Evolutionary conservation across 2,329 filamentous ascomycete genomes (phyloP).

Genomic region (Pseudogymnoascus sp.): DNA sequence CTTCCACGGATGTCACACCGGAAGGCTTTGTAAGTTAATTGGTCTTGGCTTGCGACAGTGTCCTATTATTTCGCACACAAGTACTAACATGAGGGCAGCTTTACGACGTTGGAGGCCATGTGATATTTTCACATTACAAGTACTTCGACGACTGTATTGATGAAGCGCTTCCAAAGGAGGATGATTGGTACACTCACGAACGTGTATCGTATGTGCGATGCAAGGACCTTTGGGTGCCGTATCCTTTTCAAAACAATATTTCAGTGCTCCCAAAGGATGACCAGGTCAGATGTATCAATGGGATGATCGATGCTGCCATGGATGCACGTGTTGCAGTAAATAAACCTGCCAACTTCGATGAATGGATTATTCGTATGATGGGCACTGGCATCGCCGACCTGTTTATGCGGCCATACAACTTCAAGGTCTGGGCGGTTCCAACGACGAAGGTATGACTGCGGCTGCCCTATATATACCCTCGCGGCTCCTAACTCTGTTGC

Average conservation of each 20-base stretch:
- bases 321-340: conserved; percentile 79
- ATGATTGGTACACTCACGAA: conserved; percentile 97
- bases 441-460: conserved; percentile 70
- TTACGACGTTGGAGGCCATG: conserved; percentile 96
- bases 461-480: background rate
- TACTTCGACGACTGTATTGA: conserved; percentile 99
- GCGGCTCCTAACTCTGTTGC: background rate
- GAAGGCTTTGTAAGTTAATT: conserved; percentile 84
- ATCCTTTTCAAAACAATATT: conserved; percentile 99
- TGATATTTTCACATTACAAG: conserved; percentile 99
- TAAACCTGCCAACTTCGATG: conserved; percentile 95
- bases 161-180: conserved; percentile 87
- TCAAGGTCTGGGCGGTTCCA: conserved; percentile 98
- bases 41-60: conserved; percentile 3
- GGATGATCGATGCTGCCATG: conserved; percentile 89
- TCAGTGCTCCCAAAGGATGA: conserved; percentile 97
- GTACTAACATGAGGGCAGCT: conserved; percentile 51
- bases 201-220: conserved; percentile 98
- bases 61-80: conserved; percentile 19
- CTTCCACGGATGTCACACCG: conserved; percentile 87
- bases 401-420: conserved; percentile 99
- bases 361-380: conserved; percentile 94
- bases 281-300: conserved; percentile 88
- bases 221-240: conserved; percentile 94
- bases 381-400: conserved; percentile 84